Percentiles rank a stretch among this genome's conserved stretches.
These are phyloP conservation scores for Moesziomyces antarcticus DNA, from an alignment of 1,284 basidiomycete species.

Conservation along the genomic window DNA sequence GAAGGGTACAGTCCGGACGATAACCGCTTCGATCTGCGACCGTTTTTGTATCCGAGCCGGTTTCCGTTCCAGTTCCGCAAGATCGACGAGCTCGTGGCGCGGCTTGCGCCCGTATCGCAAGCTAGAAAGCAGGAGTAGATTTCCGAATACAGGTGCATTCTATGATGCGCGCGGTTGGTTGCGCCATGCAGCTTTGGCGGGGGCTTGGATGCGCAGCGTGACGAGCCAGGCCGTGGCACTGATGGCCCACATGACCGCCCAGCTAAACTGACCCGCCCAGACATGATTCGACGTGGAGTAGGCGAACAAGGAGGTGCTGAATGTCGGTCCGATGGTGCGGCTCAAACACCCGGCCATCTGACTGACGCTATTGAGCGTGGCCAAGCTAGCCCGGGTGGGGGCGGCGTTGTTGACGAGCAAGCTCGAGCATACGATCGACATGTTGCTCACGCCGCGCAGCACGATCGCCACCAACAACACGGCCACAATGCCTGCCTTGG, in stretches of 20 bases:
- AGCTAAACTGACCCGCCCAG: conserved; percentile 41
- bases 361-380: conserved; percentile 50
- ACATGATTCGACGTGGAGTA: conserved; percentile 28
- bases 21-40: conserved; percentile 93
- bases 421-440: conserved; percentile 51
- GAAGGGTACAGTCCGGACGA: conserved; percentile 90
- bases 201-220: conserved; percentile 23
- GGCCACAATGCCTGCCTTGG: conserved; percentile 15
- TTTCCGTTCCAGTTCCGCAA: conserved; percentile 97
- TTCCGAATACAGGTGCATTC: not conserved
- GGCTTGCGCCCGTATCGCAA: conserved; percentile 11
- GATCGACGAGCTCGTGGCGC: conserved; percentile 80
- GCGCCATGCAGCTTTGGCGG: conserved; percentile 28
- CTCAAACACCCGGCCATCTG: conserved; percentile 47
- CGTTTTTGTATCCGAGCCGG: conserved; percentile 91
- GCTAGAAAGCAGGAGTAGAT: conserved; percentile 2
- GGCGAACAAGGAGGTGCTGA: conserved; percentile 50
- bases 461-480: conserved; percentile 17
- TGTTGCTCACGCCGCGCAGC: conserved; percentile 42
- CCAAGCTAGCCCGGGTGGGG: conserved; percentile 27
- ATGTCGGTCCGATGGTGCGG: conserved; percentile 43
- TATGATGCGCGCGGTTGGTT: conserved; percentile 1
- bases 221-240: conserved; percentile 16
- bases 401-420: conserved; percentile 52
- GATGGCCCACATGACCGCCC: conserved; percentile 38